Evolutionary conservation across 2,329 filamentous ascomycete species (phyloP).

Genomic region (Diaporthe destruens): DNA sequence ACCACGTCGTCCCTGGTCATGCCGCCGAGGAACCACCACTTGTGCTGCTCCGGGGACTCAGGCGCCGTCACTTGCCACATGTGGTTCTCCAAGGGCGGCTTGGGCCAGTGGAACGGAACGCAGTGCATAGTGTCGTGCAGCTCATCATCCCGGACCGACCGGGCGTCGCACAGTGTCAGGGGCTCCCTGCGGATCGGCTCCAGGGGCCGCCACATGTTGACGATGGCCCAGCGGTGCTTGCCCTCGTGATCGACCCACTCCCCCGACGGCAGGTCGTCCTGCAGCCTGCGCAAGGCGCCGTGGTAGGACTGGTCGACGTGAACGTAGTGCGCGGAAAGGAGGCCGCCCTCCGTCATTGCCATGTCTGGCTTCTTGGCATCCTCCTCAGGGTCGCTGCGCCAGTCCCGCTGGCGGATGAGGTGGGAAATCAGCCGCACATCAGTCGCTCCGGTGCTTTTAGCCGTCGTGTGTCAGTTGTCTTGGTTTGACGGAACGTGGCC

Average conservation of each 20-base stretch:
- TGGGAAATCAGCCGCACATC: slow-evolving; percentile 15
- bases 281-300: slow-evolving; percentile 2
- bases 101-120: slow-evolving; percentile 6
- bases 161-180: slow-evolving; percentile 7
- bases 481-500: not conserved
- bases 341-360: slow-evolving; percentile 4
- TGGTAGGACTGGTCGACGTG: slow-evolving; percentile 13
- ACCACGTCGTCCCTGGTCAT: slow-evolving; percentile 18
- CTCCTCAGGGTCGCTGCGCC: slow-evolving; percentile 2
- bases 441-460: slow-evolving; percentile 2
- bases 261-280: slow-evolving; percentile 1
- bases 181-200: slow-evolving; percentile 6
- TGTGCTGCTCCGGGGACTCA: slow-evolving; percentile 9
- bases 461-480: not conserved
- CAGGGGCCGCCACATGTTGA: slow-evolving; percentile 18
- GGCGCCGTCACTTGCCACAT: slow-evolving; percentile 8
- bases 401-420: slow-evolving; percentile 5
- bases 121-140: slow-evolving; percentile 14
- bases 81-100: slow-evolving; percentile 13
- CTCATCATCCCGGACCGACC: slow-evolving; percentile 10
- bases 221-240: slow-evolving; percentile 17
- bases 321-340: slow-evolving; percentile 7
- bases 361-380: slow-evolving; percentile 9
- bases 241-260: slow-evolving; percentile 5
- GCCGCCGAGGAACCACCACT: slow-evolving; percentile 7